phyloP scores from a whole-genome alignment of 345 rosid genomes.

The Pistacia integerrima region DNA sequence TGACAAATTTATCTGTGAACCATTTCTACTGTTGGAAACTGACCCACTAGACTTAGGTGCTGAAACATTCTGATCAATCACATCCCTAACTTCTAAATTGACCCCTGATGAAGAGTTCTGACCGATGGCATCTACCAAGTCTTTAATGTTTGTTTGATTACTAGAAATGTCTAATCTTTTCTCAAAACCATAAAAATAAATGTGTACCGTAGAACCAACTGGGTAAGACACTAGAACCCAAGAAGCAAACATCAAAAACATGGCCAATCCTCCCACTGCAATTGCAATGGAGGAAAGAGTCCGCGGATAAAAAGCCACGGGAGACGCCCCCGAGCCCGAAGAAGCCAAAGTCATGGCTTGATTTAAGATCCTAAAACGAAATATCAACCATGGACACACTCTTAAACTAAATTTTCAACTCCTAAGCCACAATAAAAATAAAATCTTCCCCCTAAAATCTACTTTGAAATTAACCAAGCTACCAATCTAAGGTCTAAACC shows the following conservation, averaged over 20 bases:
- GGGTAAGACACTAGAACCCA: constrained; percentile 64
- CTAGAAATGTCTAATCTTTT: constrained; percentile 31
- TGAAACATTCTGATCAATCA: constrained; percentile 9
- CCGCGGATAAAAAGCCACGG: constrained; percentile 49
- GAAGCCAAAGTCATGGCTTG: constrained; percentile 54
- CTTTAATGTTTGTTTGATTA: constrained; percentile 18
- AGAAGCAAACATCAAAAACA: constrained; percentile 68
- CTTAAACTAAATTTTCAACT: neutral
- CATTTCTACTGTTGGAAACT: constrained; percentile 17
- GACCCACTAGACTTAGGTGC: constrained; percentile 17
- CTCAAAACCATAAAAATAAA: constrained; percentile 63
- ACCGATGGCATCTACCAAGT: constrained; percentile 19
- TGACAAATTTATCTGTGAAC: constrained; percentile 3
- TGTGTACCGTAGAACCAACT: constrained; percentile 51
- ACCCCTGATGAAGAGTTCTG: constrained; percentile 31
- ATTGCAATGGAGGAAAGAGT: constrained; percentile 57
- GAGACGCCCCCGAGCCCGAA: constrained; percentile 51
- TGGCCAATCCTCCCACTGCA: constrained; percentile 63
- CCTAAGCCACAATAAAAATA: neutral
- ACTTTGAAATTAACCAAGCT: neutral
- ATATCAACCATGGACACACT: neutral
- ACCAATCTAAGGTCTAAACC: neutral
- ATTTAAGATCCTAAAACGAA: constrained; percentile 9
- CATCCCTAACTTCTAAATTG: constrained; percentile 20
- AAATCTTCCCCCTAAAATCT: neutral